phyloP scores from a whole-genome alignment of 768 basidiomycete species.

The Russula virescens region DNA sequence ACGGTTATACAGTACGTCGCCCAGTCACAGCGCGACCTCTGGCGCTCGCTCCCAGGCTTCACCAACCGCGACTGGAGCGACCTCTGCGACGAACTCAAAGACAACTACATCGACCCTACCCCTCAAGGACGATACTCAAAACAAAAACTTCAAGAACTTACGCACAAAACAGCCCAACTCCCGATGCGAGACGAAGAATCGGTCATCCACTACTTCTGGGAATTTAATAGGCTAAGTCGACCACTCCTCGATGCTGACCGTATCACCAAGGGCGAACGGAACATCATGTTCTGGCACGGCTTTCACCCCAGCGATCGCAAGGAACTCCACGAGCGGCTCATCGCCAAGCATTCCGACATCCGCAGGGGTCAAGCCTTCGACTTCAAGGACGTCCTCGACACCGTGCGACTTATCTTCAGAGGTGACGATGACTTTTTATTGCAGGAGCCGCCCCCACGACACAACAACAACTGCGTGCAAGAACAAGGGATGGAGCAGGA shows the following conservation, averaged over 20 bases:
- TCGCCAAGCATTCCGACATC: not conserved
- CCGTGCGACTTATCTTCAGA: no score
- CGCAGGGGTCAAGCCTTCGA: no score
- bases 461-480: no score
- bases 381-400: no score
- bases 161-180: rapidly evolving
- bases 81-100: not conserved
- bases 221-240: not conserved
- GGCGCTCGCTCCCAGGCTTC: not conserved
- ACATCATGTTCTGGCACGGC: not conserved
- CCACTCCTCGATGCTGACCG: not conserved
- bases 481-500: no score
- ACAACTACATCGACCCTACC: not conserved
- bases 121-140: not conserved
- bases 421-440: no score
- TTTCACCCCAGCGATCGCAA: not conserved
- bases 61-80: not conserved
- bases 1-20: not conserved
- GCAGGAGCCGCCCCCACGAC: no score
- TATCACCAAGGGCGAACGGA: not conserved
- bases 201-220: not conserved
- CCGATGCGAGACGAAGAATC: not conserved
- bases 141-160: not conserved
- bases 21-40: rapidly evolving
- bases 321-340: not conserved